Evolutionary conservation across 768 basidiomycete species (phyloP).

Genomic region (Trametes cubensis): DNA sequence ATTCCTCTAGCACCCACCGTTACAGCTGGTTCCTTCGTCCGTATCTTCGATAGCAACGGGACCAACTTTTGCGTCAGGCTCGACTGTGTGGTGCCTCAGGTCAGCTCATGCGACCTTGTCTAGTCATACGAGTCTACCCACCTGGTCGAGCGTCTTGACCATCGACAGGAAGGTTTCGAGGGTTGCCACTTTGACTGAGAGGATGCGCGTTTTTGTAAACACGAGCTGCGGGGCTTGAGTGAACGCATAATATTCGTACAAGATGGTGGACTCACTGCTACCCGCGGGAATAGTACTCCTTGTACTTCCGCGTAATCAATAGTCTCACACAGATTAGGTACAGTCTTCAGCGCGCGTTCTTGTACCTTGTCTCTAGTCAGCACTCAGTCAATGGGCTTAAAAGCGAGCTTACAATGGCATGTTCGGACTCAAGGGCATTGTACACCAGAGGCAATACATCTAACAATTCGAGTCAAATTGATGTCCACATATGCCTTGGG

Average conservation of each 20-base stretch:
- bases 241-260: background rate
- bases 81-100: conserved; percentile 43
- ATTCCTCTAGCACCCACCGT: conserved; percentile 57
- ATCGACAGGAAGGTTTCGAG: conserved; percentile 80
- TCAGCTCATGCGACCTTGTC: background rate
- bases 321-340: conserved; percentile 88
- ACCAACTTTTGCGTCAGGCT: conserved; percentile 95
- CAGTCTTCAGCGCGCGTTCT: conserved; percentile 81
- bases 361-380: conserved; percentile 62
- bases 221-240: conserved; percentile 59
- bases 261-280: conserved; percentile 64
- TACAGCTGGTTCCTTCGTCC: conserved; percentile 94
- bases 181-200: conserved; percentile 91
- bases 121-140: conserved; percentile 32
- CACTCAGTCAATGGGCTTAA: background rate
- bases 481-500: background rate
- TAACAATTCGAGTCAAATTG: conserved; percentile 34
- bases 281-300: conserved; percentile 84
- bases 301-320: conserved; percentile 97
- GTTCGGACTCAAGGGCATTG: conserved; percentile 95
- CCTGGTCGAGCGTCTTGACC: conserved; percentile 91
- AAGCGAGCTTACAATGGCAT: conserved; percentile 59
- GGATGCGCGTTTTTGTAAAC: conserved; percentile 87
- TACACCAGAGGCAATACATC: conserved; percentile 97
- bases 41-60: conserved; percentile 90